These are phyloP conservation scores for Pulveroboletus sp. DNA, from an alignment of 768 basidiomycete genomes.

Conservation along the genomic window DNA sequence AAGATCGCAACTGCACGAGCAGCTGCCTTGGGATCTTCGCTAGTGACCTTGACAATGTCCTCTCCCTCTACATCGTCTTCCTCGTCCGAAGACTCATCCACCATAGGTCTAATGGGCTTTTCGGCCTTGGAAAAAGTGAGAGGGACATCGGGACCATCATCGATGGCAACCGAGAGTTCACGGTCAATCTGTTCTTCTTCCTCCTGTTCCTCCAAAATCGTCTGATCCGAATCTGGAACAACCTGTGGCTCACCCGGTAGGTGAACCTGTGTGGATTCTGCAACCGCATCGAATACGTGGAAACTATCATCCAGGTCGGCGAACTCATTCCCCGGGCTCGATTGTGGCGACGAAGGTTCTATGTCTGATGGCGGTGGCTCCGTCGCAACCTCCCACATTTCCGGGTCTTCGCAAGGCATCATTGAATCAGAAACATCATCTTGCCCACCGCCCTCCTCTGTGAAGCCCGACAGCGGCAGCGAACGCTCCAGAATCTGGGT, in stretches of 20 bases:
- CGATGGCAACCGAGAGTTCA: conserved; percentile 31
- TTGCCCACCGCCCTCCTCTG: conserved; percentile 4
- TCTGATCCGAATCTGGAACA: conserved; percentile 15
- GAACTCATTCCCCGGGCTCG: conserved; percentile 19
- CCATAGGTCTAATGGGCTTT: neutral
- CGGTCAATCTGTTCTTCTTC: conserved; percentile 35
- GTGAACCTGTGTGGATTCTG: conserved; percentile 14
- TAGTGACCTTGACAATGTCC: conserved; percentile 74
- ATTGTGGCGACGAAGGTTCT: conserved; percentile 5
- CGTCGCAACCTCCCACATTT: conserved; percentile 20
- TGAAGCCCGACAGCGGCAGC: conserved; percentile 10
- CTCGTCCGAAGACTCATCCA: conserved; percentile 20
- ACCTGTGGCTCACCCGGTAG: neutral
- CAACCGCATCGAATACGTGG: conserved; percentile 10
- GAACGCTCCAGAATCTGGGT: conserved; percentile 30
- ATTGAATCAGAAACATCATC: neutral
- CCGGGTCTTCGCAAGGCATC: conserved; percentile 1
- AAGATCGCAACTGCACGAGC: conserved; percentile 92
- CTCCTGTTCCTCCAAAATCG: conserved; percentile 19
- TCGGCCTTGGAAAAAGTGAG: neutral
- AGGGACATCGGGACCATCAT: conserved; percentile 9
- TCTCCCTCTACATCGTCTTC: conserved; percentile 35
- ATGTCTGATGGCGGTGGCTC: conserved; percentile 16
- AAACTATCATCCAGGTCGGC: conserved; percentile 15
- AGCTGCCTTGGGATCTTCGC: conserved; percentile 79